Evolutionary conservation across 345 rosid species (phyloP).

Genomic region (Garcia nutans): DNA sequence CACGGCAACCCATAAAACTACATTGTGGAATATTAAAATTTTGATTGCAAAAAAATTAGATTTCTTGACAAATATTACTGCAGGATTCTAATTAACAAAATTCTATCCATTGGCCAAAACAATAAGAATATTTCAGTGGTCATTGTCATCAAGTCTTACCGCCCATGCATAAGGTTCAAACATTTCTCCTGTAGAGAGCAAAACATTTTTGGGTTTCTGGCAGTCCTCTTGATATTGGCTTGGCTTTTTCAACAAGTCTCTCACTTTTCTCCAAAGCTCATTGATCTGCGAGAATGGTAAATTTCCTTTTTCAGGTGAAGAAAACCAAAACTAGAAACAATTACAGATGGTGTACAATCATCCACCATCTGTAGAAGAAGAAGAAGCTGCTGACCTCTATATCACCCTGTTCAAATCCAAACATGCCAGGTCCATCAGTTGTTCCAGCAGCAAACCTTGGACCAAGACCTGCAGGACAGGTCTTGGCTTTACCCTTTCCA

Average conservation of each 20-base stretch:
- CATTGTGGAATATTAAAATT: not conserved
- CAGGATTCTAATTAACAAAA: too few species aligned
- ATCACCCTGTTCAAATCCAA: slow-evolving; percentile 62
- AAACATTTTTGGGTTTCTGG: slow-evolving; percentile 52
- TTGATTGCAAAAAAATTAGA: not conserved
- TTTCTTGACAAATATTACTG: too few species aligned
- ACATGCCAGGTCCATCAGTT: slow-evolving; percentile 57
- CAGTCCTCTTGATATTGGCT: slow-evolving; percentile 52
- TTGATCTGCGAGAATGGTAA: slow-evolving; percentile 35
- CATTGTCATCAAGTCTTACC: slow-evolving; percentile 23
- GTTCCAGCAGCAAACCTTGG: slow-evolving; percentile 68
- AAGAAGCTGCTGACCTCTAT: slow-evolving; percentile 36
- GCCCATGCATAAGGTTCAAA: slow-evolving; percentile 55
- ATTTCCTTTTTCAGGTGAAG: not conserved
- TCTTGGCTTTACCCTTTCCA: slow-evolving; percentile 29
- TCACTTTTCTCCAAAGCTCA: slow-evolving; percentile 39
- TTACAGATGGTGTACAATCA: not conserved
- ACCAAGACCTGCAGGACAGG: slow-evolving; percentile 55
- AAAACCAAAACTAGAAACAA: not conserved
- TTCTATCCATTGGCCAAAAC: too few species aligned
- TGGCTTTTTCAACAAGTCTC: slow-evolving; percentile 48
- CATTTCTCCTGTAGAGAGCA: slow-evolving; percentile 60
- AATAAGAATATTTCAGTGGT: too few species aligned
- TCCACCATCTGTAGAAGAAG: not conserved
- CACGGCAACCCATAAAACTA: not conserved